A percentile compares a stretch with the other conserved stretches of the same genome.
Conservation (phyloP, 1,284 basidiomycete species). For the Malassezia restricta region DNA sequence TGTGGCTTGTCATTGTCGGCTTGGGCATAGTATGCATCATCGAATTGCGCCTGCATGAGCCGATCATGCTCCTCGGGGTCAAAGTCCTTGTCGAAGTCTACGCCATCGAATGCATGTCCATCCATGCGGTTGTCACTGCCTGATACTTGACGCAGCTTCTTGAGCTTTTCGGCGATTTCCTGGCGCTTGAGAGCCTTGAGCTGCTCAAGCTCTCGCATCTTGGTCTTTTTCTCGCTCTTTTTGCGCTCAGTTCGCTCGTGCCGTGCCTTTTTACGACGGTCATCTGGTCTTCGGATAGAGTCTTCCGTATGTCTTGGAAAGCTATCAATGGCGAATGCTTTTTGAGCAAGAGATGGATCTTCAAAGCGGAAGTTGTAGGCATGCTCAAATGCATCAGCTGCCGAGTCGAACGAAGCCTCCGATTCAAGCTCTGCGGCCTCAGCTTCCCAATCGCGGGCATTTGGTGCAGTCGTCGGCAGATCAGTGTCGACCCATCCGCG, state of each 20-base stretch:
- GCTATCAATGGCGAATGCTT: conserved; percentile 28
- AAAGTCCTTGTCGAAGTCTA: conserved; percentile 41
- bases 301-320: conserved; percentile 35
- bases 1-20: conserved; percentile 55
- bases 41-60: conserved; percentile 34
- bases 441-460: conserved; percentile 37
- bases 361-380: conserved; percentile 46
- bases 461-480: neutral
- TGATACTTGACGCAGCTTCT: conserved; percentile 31
- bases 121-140: conserved; percentile 23
- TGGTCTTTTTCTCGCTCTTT: conserved; percentile 35
- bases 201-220: conserved; percentile 35
- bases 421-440: conserved; percentile 43
- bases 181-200: conserved; percentile 35
- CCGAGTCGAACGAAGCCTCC: conserved; percentile 38
- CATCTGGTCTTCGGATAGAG: conserved; percentile 33
- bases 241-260: conserved; percentile 37
- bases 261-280: conserved; percentile 36
- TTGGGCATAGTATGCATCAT: conserved; percentile 31
- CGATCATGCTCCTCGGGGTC: conserved; percentile 40
- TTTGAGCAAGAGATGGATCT: conserved; percentile 26
- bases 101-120: conserved; percentile 22
- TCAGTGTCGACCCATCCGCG: conserved; percentile 42
- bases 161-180: conserved; percentile 37
- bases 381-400: conserved; percentile 41